Evolutionary conservation across 2,329 filamentous ascomycete genomes (phyloP).

Genomic region (Stagonosporopsis vannaccii): DNA sequence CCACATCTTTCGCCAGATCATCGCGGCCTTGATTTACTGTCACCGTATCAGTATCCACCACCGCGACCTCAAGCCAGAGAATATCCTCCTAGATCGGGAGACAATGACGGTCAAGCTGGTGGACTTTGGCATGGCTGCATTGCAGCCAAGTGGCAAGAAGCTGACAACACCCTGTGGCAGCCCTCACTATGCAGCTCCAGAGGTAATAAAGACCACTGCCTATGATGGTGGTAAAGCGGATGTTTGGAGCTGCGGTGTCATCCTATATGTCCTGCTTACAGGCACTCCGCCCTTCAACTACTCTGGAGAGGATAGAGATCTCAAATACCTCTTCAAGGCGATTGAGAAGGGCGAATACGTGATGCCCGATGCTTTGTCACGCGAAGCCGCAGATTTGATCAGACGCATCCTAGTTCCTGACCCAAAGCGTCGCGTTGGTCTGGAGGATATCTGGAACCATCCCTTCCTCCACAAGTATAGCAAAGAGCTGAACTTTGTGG

Average conservation of each 20-base stretch:
- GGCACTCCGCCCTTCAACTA: conserved; percentile 81
- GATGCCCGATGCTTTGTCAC: conserved; percentile 61
- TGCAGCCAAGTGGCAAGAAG: conserved; percentile 80
- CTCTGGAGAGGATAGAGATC: conserved; percentile 57
- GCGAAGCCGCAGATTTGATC: conserved; percentile 79
- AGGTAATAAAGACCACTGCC: conserved; percentile 77
- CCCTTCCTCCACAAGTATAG: conserved; percentile 86
- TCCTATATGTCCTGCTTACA: conserved; percentile 84
- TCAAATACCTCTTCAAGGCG: conserved; percentile 69
- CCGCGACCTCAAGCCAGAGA: conserved; percentile 95
- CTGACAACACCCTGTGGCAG: conserved; percentile 93
- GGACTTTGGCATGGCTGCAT: conserved; percentile 96
- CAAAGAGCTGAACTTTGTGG: conserved; percentile 70
- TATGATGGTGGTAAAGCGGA: conserved; percentile 90
- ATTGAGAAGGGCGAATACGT: conserved; percentile 59
- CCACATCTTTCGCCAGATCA: conserved; percentile 89
- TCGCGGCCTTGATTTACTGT: conserved; percentile 90
- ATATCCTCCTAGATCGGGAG: conserved; percentile 82
- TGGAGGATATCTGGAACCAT: conserved; percentile 85
- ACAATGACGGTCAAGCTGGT: conserved; percentile 84
- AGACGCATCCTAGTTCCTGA: conserved; percentile 79
- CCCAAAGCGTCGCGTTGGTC: conserved; percentile 78
- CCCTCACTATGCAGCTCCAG: conserved; percentile 94
- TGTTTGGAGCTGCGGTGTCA: conserved; percentile 85
- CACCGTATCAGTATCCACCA: conserved; percentile 96